A percentile compares a stretch with the other conserved stretches of the same genome.
Evolutionary conservation across 805 yeast genomes (phyloP).

Genomic region (Spathaspora passalidarum): DNA sequence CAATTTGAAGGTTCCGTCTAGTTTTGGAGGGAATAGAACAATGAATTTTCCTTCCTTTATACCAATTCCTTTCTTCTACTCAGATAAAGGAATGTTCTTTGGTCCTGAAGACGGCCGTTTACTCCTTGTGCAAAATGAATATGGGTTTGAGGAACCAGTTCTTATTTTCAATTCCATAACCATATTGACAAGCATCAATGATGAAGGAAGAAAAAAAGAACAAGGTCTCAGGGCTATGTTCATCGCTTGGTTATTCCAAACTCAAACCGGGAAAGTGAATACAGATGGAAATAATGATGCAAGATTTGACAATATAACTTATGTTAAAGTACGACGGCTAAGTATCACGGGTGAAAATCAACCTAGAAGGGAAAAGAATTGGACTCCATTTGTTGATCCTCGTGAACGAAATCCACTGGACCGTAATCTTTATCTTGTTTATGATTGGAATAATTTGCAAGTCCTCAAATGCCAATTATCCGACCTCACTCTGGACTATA

Average conservation of each 20-base stretch:
- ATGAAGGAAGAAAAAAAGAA: neutral
- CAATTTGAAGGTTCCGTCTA: slow-evolving; percentile 22
- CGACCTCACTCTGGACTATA: slow-evolving; percentile 7
- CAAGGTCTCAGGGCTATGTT: slow-evolving; percentile 25
- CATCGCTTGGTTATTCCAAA: slow-evolving; percentile 30
- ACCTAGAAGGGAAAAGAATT: slow-evolving; percentile 26
- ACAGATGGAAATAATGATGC: slow-evolving; percentile 19
- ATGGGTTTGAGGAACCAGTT: slow-evolving; percentile 17
- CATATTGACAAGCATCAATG: slow-evolving; percentile 8
- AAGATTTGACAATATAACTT: slow-evolving; percentile 13
- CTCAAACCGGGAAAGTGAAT: slow-evolving; percentile 26
- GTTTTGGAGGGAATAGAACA: neutral
- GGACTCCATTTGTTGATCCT: slow-evolving; percentile 38
- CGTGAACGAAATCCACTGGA: slow-evolving; percentile 25
- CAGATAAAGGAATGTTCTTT: slow-evolving; percentile 5
- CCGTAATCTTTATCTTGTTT: slow-evolving; percentile 26
- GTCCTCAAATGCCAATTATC: slow-evolving; percentile 24
- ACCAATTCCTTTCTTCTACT: slow-evolving; percentile 13
- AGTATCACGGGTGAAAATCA: slow-evolving; percentile 9
- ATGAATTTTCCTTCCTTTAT: slow-evolving; percentile 13
- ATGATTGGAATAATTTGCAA: slow-evolving; percentile 30
- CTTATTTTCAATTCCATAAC: slow-evolving; percentile 12
- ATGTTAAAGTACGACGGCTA: slow-evolving; percentile 20
- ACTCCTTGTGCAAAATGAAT: slow-evolving; percentile 16
- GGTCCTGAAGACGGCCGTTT: slow-evolving; percentile 30